Conservation (phyloP, 495 filamentous ascomycete genomes). For the Hyaloscypha variabilis region DNA sequence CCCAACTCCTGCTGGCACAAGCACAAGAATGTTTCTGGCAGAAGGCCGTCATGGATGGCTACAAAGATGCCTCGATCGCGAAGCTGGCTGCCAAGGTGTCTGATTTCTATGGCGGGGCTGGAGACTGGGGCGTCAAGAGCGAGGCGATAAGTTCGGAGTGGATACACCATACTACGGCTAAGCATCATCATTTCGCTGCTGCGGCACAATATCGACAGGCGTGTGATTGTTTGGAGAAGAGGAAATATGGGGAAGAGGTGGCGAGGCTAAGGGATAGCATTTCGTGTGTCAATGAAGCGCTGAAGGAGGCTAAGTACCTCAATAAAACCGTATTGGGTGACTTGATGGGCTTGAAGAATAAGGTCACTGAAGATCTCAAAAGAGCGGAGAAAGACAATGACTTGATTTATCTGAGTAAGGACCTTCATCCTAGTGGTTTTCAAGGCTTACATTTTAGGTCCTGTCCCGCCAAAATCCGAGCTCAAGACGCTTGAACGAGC, state of each 20-base stretch:
- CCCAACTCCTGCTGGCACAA: conserved; percentile 84
- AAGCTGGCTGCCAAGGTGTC: conserved; percentile 91
- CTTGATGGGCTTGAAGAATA: conserved; percentile 78
- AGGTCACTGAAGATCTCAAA: conserved; percentile 85
- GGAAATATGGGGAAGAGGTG: conserved; percentile 95
- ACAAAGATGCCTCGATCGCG: conserved; percentile 90
- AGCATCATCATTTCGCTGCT: conserved; percentile 96
- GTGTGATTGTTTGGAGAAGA: conserved; percentile 89
- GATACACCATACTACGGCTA: conserved; percentile 98
- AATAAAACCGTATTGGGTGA: conserved; percentile 83
- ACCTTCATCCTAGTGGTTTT: conserved; percentile 32
- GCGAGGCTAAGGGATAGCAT: conserved; percentile 82
- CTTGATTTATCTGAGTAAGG: conserved; percentile 75
- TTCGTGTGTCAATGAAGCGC: conserved; percentile 78
- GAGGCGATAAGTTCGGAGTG: conserved; percentile 89
- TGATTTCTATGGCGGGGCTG: conserved; percentile 84
- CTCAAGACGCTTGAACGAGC: conserved; percentile 84
- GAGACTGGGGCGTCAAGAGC: conserved; percentile 84
- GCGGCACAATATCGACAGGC: conserved; percentile 95
- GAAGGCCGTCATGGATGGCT: conserved; percentile 91
- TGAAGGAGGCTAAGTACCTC: conserved; percentile 85
- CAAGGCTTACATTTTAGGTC: conserved; percentile 42
- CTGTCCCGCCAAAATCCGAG: conserved; percentile 87
- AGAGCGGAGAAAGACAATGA: conserved; percentile 96
- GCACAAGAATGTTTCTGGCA: conserved; percentile 98